Base-by-base conservation (phyloP, 2,329 filamentous ascomycete species). In the Spiromastix sp. region DNA sequence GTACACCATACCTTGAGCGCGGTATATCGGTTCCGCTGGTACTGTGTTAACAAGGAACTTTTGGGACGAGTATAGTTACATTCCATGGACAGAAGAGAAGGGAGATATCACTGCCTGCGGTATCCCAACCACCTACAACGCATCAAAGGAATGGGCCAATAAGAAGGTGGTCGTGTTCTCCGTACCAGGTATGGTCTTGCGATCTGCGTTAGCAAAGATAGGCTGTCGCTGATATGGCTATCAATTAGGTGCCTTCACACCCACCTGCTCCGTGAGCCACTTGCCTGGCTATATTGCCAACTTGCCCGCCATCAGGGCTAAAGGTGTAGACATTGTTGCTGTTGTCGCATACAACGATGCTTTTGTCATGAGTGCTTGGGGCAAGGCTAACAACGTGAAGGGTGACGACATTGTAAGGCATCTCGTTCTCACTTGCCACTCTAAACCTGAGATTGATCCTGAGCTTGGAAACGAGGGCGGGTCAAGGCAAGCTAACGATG, bases 341-440 rank as follows among this genome's bases (percentile, higher is more conserved):
- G 76, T 91, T 54, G 79, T 93, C 53, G 82, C 85, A 41, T 80
- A 68, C 68, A 93, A 93, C 64, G 86, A 93, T 63, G 68, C 79
- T 45, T 93, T 71, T 56, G 85, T 93, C 60, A 89, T 89, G 83
- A 79, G 77, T 50, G 85, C 82, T 36, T 91, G 84, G 84, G 81
- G 77, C 64, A 93, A 93, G 74, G 85, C 85, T 54, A 89, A 93
- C 64, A 71, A 71, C 35, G 70, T 89, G 54, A 79, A 74, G 54
- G 76, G 78, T 45, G 79, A 89, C 48, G 71, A 74, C 51, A 75
- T 81, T 50, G 70, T 79, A 59, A 39, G 69, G 61, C 26, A 12
- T 5, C 29, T 20, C 15, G 24, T 30, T 19, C 16, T 16, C 12
- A 5, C 19, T 21, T 22, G 24, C 7, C 28, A 6, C 10, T 8